Conservation (phyloP, 148 eudicot species). For the Vaccinium corymbosum region DNA sequence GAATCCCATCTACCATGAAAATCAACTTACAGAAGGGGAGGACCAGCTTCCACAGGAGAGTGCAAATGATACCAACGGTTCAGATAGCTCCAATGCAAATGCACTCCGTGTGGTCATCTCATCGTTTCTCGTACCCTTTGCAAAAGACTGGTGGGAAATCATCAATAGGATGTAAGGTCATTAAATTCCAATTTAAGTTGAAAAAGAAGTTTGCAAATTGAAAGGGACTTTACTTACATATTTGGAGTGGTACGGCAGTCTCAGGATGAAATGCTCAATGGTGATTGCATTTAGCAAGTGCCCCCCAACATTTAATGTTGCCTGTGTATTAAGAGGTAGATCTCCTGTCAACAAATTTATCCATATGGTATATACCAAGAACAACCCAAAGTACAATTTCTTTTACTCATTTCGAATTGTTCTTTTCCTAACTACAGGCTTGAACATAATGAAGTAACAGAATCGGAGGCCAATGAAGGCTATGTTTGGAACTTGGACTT, state of each 20-base stretch:
- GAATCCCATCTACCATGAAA: neutral
- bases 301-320: slow-evolving; percentile 72
- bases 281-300: slow-evolving; percentile 59
- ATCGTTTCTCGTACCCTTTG: slow-evolving; percentile 41
- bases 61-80: slow-evolving; percentile 90
- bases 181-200: neutral
- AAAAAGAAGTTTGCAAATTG: slow-evolving; percentile 18
- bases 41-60: slow-evolving; percentile 94
- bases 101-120: slow-evolving; percentile 42
- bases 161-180: neutral
- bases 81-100: slow-evolving; percentile 77
- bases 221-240: slow-evolving; percentile 42
- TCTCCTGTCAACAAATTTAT: slow-evolving; percentile 14
- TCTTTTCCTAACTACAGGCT: neutral
- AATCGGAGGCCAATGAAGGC: neutral
- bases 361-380: neutral
- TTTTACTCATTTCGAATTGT: neutral
- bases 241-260: slow-evolving; percentile 73
- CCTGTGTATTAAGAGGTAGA: slow-evolving; percentile 37
- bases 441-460: neutral
- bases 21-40: slow-evolving; percentile 77
- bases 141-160: slow-evolving; percentile 31
- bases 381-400: too few species aligned
- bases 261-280: slow-evolving; percentile 70
- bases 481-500: neutral